Evolutionary conservation across 768 basidiomycete species (phyloP), one percentile per base, ranked within the genome.

Genomic region (Solioccasus polychromus): DNA sequence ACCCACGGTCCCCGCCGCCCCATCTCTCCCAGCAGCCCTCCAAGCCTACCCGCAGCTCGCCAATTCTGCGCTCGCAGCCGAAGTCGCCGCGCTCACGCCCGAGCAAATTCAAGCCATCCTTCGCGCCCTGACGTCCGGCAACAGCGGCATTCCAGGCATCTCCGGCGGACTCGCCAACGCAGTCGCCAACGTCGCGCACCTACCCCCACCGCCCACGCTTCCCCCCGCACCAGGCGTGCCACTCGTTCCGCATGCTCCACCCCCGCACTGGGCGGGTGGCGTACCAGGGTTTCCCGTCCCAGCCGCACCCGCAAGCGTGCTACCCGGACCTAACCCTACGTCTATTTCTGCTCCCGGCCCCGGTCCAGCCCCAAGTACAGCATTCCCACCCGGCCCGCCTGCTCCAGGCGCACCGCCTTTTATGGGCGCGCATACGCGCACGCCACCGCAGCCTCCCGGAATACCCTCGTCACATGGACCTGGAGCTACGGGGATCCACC

Each of bases 101-200:
- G 87, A 86, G 39, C 88, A 89, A 60, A 79, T 90, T 29, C 81
- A 85, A 49, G 64, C 76, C 38, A 78, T 89, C 65, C 67, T 89
- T 11, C 75, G 76, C 28, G 74, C 82, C 0, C 70, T 90, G 4
- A 61, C 69, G 15, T 71, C 75, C 2, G 67, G 68, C 40, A 72
- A 64, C 36, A 62, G 72, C 8, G 60, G 64, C 50, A 54, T 59
- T 31, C 55, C 50, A 2, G 61, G 53, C 61, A 42, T 69, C 56
- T 40, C 60, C 60, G 37, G 61, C 40, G 54, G 62, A 51, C 47
- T 65, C 53, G 41, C 61, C 50, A 54, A 50, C 25, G 53, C 61
- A 8, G 48, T 61, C 11, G 55, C 61, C 26, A 61, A 50, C 29
- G 54, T 57, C 22, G 39, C 53, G 2, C 60, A 59, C 5, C 11